Percentiles rank a stretch among this genome's conserved stretches.
phyloP scores from a whole-genome alignment of 1,284 basidiomycete species.

The Naganishia sp. region DNA sequence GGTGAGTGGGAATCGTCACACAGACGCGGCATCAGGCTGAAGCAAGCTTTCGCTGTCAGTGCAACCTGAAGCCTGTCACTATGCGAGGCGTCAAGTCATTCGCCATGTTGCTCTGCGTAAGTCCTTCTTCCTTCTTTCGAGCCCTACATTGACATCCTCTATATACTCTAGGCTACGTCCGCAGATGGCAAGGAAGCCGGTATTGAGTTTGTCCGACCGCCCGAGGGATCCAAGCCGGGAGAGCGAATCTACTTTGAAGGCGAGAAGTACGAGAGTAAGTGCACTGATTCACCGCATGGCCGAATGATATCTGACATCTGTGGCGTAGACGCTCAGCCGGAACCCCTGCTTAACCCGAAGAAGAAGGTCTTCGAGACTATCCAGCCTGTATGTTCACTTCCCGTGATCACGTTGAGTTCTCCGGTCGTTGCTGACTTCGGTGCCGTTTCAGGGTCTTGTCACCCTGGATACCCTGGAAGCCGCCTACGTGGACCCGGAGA shows the following conservation, averaged over 20 bases:
- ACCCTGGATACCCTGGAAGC: constrained; percentile 83
- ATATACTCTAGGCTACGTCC: constrained; percentile 68
- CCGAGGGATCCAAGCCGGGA: constrained; percentile 79
- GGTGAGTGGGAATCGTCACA: constrained; percentile 56
- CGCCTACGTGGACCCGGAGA: constrained; percentile 83
- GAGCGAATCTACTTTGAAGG: constrained; percentile 94
- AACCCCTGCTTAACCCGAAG: constrained; percentile 88
- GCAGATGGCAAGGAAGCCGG: constrained; percentile 85
- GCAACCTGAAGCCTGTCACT: constrained; percentile 90
- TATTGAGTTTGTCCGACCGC: constrained; percentile 88
- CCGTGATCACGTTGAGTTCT: background rate
- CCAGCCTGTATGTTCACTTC: constrained; percentile 67
- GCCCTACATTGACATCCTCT: background rate
- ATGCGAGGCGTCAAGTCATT: constrained; percentile 97
- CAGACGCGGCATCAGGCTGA: background rate
- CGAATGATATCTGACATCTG: background rate
- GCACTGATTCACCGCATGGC: background rate
- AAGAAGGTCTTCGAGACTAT: constrained; percentile 97
- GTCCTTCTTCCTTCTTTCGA: constrained; percentile 41
- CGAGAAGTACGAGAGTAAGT: constrained; percentile 71
- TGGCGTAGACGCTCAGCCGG: constrained; percentile 65
- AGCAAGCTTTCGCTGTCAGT: constrained; percentile 45
- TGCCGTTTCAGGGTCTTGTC: constrained; percentile 64
- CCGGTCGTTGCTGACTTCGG: background rate
- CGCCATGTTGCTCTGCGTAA: constrained; percentile 90